Conservation (phyloP, 768 basidiomycete genomes). For the Tricholoma hemisulphureum region DNA sequence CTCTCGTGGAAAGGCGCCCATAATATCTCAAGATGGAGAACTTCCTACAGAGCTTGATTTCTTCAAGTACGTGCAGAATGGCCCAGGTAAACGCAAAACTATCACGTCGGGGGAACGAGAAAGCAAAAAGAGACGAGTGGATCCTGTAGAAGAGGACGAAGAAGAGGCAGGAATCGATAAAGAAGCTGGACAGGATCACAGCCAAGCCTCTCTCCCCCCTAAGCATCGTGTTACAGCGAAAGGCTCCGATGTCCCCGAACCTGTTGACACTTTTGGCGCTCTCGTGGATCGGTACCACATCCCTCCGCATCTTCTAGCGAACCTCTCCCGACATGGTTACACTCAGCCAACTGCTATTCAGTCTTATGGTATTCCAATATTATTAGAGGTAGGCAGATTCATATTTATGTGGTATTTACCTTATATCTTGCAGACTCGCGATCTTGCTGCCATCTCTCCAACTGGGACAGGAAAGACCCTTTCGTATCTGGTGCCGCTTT, state of each 20-base stretch:
- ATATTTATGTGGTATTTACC: background rate
- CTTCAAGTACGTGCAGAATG: slow-evolving; percentile 79
- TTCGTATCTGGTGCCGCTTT: slow-evolving; percentile 83
- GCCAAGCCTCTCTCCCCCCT: slow-evolving; percentile 25
- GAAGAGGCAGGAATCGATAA: slow-evolving; percentile 22
- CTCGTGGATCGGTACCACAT: slow-evolving; percentile 58
- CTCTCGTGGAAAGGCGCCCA: slow-evolving; percentile 14
- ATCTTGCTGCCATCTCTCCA: slow-evolving; percentile 92
- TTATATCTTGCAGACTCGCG: slow-evolving; percentile 54
- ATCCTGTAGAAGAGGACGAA: slow-evolving; percentile 28
- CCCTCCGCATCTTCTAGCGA: slow-evolving; percentile 59
- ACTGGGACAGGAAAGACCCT: slow-evolving; percentile 98
- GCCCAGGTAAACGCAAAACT: slow-evolving; percentile 52
- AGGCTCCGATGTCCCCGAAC: slow-evolving; percentile 65
- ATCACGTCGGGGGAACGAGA: slow-evolving; percentile 13
- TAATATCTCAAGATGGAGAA: slow-evolving; percentile 35
- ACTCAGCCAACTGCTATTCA: slow-evolving; percentile 78
- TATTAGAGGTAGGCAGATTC: slow-evolving; percentile 60
- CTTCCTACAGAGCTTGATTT: slow-evolving; percentile 85
- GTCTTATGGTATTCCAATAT: slow-evolving; percentile 73
- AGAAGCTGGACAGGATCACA: slow-evolving; percentile 13
- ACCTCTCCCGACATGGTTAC: slow-evolving; percentile 61
- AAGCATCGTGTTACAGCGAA: slow-evolving; percentile 73
- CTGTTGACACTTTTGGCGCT: slow-evolving; percentile 56
- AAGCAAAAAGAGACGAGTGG: slow-evolving; percentile 36